These are phyloP conservation scores for Gracilaria gracilis DNA, from an alignment of 23 red algal species.

Conservation along the genomic window DNA sequence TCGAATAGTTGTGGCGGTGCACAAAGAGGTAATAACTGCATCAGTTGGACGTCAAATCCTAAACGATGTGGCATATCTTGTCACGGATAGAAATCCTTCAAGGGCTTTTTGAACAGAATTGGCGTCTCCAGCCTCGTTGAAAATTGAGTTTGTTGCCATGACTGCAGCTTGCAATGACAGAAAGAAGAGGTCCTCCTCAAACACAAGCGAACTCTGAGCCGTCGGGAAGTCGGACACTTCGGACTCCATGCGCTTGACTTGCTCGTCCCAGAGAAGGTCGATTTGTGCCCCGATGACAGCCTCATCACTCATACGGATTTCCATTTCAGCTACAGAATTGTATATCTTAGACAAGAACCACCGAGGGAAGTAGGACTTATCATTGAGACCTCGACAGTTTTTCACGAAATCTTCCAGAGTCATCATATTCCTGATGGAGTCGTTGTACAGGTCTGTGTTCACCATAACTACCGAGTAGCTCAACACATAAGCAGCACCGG, in stretches of 20 bases:
- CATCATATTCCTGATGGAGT: conserved; percentile 92
- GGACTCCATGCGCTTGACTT: conserved; percentile 52
- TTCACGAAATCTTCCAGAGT: conserved; percentile 92
- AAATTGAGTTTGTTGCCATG: conserved; percentile 62
- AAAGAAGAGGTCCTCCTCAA: conserved; percentile 80
- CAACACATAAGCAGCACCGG: conserved; percentile 90
- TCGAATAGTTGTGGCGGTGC: conserved; percentile 65
- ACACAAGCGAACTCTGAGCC: conserved; percentile 28
- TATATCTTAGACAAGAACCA: conserved; percentile 87
- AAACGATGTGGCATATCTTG: conserved; percentile 72
- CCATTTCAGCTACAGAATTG: conserved; percentile 76
- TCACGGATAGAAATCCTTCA: conserved; percentile 74
- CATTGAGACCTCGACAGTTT: conserved; percentile 97
- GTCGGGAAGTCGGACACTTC: conserved; percentile 48
- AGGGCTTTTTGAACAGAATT: conserved; percentile 82
- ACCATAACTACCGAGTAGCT: conserved; percentile 96
- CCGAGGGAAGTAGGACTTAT: conserved; percentile 79
- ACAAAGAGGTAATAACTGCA: conserved; percentile 70
- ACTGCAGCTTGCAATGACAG: conserved; percentile 75
- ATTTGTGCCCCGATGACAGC: conserved; percentile 81
- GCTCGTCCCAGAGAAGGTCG: conserved; percentile 89
- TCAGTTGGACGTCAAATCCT: conserved; percentile 69
- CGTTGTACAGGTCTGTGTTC: conserved; percentile 97
- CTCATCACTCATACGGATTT: conserved; percentile 95
- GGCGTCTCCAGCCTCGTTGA: conserved; percentile 70